Evolutionary conservation across 2,329 filamentous ascomycete species (phyloP).

Genomic region (Sclerotiophoma versabilis): DNA sequence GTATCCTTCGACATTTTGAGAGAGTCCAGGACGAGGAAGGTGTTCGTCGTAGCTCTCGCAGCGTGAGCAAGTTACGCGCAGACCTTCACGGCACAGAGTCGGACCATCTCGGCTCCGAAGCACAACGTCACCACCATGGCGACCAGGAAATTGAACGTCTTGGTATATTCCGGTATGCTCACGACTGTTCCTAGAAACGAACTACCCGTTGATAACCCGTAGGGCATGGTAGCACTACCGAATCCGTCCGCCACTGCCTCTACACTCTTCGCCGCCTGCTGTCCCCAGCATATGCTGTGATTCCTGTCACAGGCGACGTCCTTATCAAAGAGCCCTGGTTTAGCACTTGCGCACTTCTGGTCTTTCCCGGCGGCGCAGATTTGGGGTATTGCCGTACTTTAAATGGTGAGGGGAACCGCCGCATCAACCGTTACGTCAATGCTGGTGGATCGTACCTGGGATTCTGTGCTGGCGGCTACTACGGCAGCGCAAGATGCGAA

Average conservation of each 20-base stretch:
- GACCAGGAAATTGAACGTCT: conserved; percentile 79
- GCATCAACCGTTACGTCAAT: conserved; percentile 85
- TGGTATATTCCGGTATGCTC: conserved; percentile 83
- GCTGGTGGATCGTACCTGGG: conserved; percentile 86
- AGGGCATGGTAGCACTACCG: conserved; percentile 85
- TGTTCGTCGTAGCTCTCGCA: conserved; percentile 9
- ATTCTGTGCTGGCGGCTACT: conserved; percentile 95
- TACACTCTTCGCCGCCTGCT: conserved; percentile 86
- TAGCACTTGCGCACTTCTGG: conserved; percentile 83
- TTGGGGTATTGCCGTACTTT: conserved; percentile 86
- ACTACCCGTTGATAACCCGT: background rate
- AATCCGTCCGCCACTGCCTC: conserved; percentile 89
- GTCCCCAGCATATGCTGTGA: conserved; percentile 90
- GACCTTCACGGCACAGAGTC: conserved; percentile 31
- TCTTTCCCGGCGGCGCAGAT: conserved; percentile 94
- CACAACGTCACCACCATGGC: conserved; percentile 60
- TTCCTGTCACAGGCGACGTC: conserved; percentile 77
- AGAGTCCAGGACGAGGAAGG: conserved; percentile 9
- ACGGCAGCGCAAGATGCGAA: conserved; percentile 80
- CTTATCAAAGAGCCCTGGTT: conserved; percentile 93
- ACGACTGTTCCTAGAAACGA: background rate
- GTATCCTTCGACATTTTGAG: conserved; percentile 65
- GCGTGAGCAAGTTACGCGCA: conserved; percentile 12
- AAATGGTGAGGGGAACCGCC: conserved; percentile 85
- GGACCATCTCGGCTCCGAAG: conserved; percentile 39